A percentile compares a stretch with the other conserved stretches of the same genome.
Conservation (phyloP, 441 rosid genomes). For the Aleurites moluccanus region DNA sequence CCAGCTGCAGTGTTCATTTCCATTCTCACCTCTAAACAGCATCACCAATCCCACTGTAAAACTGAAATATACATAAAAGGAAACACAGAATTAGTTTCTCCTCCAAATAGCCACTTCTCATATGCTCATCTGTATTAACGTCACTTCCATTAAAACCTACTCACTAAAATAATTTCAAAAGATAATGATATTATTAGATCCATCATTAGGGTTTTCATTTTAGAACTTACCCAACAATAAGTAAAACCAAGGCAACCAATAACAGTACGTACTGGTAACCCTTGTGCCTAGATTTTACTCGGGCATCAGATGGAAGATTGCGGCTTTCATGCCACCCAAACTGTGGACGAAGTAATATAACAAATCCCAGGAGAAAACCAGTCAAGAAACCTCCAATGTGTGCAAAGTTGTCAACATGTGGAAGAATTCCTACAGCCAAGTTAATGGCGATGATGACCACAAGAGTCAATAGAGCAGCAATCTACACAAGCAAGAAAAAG, state of each 20-base stretch:
- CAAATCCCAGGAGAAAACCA: constrained; percentile 81
- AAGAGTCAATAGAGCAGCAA: constrained; percentile 70
- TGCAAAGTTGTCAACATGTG: constrained; percentile 89
- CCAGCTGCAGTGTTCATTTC: constrained; percentile 74
- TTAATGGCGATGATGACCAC: constrained; percentile 64
- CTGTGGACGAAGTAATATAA: constrained; percentile 73
- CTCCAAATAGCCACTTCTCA: background rate
- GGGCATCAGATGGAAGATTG: constrained; percentile 46
- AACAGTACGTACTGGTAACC: constrained; percentile 58
- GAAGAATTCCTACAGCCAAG: constrained; percentile 83
- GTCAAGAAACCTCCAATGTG: constrained; percentile 90
- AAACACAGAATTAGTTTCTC: background rate
- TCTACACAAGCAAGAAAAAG: constrained; percentile 39
- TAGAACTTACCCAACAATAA: constrained; percentile 57
- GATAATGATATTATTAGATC: background rate
- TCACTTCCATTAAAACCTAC: background rate
- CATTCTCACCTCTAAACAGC: constrained; percentile 74
- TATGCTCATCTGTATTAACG: background rate
- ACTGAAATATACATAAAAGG: constrained; percentile 29
- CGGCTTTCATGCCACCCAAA: constrained; percentile 54
- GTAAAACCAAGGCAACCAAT: constrained; percentile 42
- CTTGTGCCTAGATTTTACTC: constrained; percentile 59
- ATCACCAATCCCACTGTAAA: constrained; percentile 57
- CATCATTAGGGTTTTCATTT: background rate
- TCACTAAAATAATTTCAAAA: background rate